A percentile compares a stretch with the other conserved stretches of the same genome.
These are phyloP conservation scores for Crepidotus sp. DNA, from an alignment of 1,284 basidiomycete genomes.

Conservation along the genomic window DNA sequence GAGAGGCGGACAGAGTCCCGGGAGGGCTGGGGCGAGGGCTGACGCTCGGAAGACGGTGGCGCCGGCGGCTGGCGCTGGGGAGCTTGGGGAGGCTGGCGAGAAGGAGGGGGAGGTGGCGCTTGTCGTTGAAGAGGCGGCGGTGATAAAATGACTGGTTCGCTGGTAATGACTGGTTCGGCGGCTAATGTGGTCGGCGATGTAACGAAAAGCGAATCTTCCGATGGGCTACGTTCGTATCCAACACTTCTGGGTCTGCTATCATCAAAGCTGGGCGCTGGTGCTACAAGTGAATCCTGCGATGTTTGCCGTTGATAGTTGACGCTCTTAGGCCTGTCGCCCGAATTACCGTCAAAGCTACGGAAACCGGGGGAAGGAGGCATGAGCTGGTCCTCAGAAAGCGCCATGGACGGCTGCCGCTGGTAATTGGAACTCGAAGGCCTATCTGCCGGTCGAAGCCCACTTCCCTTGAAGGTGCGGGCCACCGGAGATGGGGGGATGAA, in stretches of 20 bases:
- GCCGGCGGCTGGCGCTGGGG: slow-evolving; percentile 3
- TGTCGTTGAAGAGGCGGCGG: slow-evolving; percentile 15
- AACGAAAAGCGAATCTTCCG: slow-evolving; percentile 16
- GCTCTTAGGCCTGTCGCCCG: slow-evolving; percentile 21
- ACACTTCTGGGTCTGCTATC: slow-evolving; percentile 15
- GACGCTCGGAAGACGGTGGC: slow-evolving; percentile 3
- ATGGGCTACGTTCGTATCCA: slow-evolving; percentile 15
- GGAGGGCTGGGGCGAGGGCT: slow-evolving; percentile 1
- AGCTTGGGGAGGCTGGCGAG: slow-evolving; percentile 6
- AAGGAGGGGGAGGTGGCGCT: slow-evolving; percentile 12
- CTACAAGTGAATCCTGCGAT: slow-evolving; percentile 19
- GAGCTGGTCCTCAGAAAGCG: slow-evolving; percentile 18
- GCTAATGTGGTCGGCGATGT: slow-evolving; percentile 10
- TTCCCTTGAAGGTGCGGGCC: slow-evolving; percentile 16
- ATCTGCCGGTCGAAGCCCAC: slow-evolving; percentile 14
- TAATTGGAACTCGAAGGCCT: slow-evolving; percentile 15
- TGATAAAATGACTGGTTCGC: slow-evolving; percentile 6
- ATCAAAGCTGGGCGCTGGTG: slow-evolving; percentile 13
- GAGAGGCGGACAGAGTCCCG: slow-evolving; percentile 11
- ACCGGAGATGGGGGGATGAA: slow-evolving; percentile 42
- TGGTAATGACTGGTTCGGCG: slow-evolving; percentile 2
- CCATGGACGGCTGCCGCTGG: slow-evolving; percentile 19
- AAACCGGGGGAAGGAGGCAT: slow-evolving; percentile 43
- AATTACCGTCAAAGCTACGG: slow-evolving; percentile 33
- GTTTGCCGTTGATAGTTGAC: slow-evolving; percentile 13